These are phyloP conservation scores for Wickerhamiella nectarea DNA, from an alignment of 805 yeast genomes.

Conservation along the genomic window DNA sequence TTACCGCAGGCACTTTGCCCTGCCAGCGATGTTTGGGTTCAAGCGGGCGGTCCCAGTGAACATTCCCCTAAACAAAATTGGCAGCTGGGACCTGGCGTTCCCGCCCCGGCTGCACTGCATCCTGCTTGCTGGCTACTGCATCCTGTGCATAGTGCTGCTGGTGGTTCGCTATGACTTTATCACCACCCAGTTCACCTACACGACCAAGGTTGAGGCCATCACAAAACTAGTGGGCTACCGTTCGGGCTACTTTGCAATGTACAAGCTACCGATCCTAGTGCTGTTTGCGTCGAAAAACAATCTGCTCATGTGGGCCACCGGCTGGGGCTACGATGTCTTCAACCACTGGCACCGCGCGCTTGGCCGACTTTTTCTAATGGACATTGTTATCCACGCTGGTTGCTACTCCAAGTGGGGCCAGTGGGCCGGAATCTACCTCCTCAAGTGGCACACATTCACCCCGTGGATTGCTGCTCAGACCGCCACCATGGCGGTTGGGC, in stretches of 20 bases:
- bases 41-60: conserved; percentile 4
- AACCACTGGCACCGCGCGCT: conserved; percentile 43
- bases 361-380: conserved; percentile 31
- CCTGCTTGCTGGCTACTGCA: conserved; percentile 24
- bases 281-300: conserved; percentile 57
- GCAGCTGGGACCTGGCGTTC: conserved; percentile 14
- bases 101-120: conserved; percentile 32
- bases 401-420: conserved; percentile 33
- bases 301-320: conserved; percentile 44
- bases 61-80: conserved; percentile 3
- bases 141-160: conserved; percentile 15
- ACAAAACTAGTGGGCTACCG: conserved; percentile 30
- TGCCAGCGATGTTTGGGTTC: conserved; percentile 17
- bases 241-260: conserved; percentile 21
- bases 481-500: conserved; percentile 32
- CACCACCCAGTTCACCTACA: conserved; percentile 25
- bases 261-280: conserved; percentile 29
- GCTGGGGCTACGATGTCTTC: conserved; percentile 46
- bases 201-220: conserved; percentile 18
- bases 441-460: conserved; percentile 12
- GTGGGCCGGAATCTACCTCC: conserved; percentile 29
- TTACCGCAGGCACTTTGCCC: conserved; percentile 10
- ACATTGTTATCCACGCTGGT: conserved; percentile 33
- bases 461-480: conserved; percentile 31
- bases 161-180: conserved; percentile 8